Evolutionary conservation across 371 early-diverging fungal genomes (phyloP).

Genomic region (Choanephora cucurbitarum): DNA sequence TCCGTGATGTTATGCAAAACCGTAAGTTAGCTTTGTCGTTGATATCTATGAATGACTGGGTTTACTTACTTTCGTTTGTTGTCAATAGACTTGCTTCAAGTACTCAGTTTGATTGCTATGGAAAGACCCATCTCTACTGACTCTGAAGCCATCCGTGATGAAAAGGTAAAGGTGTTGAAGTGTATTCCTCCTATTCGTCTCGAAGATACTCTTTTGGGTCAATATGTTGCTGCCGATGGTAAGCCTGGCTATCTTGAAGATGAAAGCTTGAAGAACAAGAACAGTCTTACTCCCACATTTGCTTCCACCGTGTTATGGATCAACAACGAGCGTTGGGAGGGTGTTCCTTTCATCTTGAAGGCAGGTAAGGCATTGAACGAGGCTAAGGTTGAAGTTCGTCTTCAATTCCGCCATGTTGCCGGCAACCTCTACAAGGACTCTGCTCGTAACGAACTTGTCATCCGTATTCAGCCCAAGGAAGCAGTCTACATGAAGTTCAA

Average conservation of each 20-base stretch:
- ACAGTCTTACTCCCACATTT: slow-evolving; percentile 88
- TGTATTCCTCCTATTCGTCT: slow-evolving; percentile 75
- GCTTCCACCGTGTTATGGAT: slow-evolving; percentile 87
- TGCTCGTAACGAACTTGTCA: slow-evolving; percentile 93
- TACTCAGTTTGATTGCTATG: slow-evolving; percentile 92
- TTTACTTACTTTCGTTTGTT: background rate
- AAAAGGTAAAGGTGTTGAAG: slow-evolving; percentile 88
- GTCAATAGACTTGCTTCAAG: slow-evolving; percentile 76
- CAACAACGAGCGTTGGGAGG: slow-evolving; percentile 95
- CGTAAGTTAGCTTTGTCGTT: slow-evolving; percentile 46
- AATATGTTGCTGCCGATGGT: slow-evolving; percentile 80
- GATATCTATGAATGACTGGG: slow-evolving; percentile 3
- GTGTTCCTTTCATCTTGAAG: slow-evolving; percentile 96
- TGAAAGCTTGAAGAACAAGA: slow-evolving; percentile 80
- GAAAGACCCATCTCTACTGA: slow-evolving; percentile 82
- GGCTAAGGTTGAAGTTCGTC: slow-evolving; percentile 90
- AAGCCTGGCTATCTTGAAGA: slow-evolving; percentile 93
- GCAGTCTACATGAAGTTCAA: slow-evolving; percentile 97
- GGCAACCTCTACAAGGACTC: slow-evolving; percentile 72
- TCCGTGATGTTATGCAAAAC: slow-evolving; percentile 99
- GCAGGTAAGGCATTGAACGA: slow-evolving; percentile 96
- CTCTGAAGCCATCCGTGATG: slow-evolving; percentile 92
- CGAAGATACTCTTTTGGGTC: slow-evolving; percentile 86
- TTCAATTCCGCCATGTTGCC: slow-evolving; percentile 92
- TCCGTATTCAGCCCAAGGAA: slow-evolving; percentile 94